A percentile compares a stretch with the other conserved stretches of the same genome.
phyloP scores from a whole-genome alignment of 768 basidiomycete species.

The Coprinellus aureogranulatus region DNA sequence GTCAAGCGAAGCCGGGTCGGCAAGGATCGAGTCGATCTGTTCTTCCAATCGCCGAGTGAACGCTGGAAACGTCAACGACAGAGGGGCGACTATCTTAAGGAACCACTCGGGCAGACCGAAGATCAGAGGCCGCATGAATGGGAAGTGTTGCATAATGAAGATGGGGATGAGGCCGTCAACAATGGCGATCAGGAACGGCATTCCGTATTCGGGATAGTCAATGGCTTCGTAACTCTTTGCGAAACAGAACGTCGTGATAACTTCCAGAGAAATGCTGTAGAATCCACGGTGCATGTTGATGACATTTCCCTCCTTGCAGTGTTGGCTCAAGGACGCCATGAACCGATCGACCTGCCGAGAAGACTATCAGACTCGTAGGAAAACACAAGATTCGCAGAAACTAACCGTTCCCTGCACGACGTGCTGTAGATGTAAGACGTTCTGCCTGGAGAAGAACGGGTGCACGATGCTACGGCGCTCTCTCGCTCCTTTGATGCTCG shows the following conservation, averaged over 20 bases:
- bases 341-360: conserved; percentile 21
- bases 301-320: conserved; percentile 1
- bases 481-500: conserved; percentile 24
- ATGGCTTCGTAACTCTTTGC: conserved; percentile 24
- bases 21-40: conserved; percentile 26
- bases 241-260: conserved; percentile 32
- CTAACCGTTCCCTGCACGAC: conserved; percentile 26
- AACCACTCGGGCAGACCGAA: neutral
- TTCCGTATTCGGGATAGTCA: conserved; percentile 21
- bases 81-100: conserved; percentile 2
- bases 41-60: conserved; percentile 13
- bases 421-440: conserved; percentile 27
- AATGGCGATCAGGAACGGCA: conserved; percentile 21
- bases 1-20: conserved; percentile 21
- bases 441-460: conserved; percentile 32
- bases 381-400: neutral
- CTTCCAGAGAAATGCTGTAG: conserved; percentile 25
- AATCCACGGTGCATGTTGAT: conserved; percentile 25
- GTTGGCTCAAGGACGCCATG: conserved; percentile 10
- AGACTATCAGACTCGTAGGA: no score
- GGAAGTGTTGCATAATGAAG: neutral
- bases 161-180: neutral
- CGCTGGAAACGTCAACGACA: conserved; percentile 11
- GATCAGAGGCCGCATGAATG: neutral
- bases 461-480: conserved; percentile 25